These are phyloP conservation scores for Pythium grandisporangium DNA, from an alignment of 352 stramenopile species.

Conservation along the genomic window DNA sequence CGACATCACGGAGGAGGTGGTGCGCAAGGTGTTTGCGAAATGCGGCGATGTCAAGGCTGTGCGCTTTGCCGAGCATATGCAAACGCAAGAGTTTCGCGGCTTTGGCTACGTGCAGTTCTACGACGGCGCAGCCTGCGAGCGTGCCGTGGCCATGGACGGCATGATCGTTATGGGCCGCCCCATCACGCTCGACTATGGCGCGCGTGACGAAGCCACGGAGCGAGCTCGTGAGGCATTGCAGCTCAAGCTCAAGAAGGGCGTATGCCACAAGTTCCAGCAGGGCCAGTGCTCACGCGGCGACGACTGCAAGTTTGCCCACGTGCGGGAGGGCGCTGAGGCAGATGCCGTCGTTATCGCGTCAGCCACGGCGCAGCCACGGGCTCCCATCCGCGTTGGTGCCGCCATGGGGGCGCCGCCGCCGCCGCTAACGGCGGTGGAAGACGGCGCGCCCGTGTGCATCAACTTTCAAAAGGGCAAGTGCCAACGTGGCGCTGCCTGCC, in stretches of 20 bases:
- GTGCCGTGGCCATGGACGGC: conserved; percentile 69
- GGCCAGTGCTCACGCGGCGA: conserved; percentile 24
- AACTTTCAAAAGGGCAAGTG: conserved; percentile 29
- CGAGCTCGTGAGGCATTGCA: conserved; percentile 64
- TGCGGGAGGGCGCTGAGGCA: conserved; percentile 11
- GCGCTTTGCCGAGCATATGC: conserved; percentile 78
- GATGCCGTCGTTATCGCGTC: conserved; percentile 1
- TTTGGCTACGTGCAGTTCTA: conserved; percentile 93
- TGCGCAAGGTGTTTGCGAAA: conserved; percentile 74
- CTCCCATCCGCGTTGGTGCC: not conserved
- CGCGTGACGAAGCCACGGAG: conserved; percentile 52
- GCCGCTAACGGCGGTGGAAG: not conserved
- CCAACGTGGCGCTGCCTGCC: conserved; percentile 18
- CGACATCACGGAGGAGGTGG: conserved; percentile 84
- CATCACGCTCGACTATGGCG: conserved; percentile 78
- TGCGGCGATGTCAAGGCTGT: conserved; percentile 74
- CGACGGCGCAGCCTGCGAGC: conserved; percentile 78
- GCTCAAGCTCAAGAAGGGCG: conserved; percentile 38
- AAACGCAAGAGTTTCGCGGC: conserved; percentile 79
- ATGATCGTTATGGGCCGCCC: conserved; percentile 78
- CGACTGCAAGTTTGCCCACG: conserved; percentile 33
- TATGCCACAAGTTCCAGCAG: conserved; percentile 31
- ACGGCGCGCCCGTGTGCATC: conserved; percentile 16
- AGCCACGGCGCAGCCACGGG: not conserved
- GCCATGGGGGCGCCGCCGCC: not conserved